Evolutionary conservation across 768 basidiomycete genomes (phyloP).

Genomic region (Pulveroboletus ravenelii): DNA sequence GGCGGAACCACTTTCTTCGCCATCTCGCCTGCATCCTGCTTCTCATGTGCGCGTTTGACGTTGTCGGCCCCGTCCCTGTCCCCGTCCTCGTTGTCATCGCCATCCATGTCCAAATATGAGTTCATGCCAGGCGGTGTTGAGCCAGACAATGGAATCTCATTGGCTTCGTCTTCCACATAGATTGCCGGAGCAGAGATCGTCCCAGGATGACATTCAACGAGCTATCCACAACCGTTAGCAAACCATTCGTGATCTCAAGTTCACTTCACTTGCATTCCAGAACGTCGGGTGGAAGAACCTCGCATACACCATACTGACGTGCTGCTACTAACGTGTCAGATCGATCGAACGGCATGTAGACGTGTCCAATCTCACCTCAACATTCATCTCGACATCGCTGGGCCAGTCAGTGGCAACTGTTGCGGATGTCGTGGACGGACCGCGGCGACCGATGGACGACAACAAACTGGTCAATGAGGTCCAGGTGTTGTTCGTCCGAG

Average conservation of each 20-base stretch:
- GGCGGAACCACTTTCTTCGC: constrained; percentile 1
- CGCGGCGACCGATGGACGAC: constrained; percentile 5
- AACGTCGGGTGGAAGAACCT: constrained; percentile 18
- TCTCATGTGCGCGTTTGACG: background rate
- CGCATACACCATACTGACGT: constrained; percentile 21
- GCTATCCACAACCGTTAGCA: background rate
- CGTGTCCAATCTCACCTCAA: constrained; percentile 1
- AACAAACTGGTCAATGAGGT: constrained; percentile 1
- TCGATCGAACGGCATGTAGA: background rate
- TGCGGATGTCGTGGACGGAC: background rate
- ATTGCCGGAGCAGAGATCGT: constrained; percentile 16
- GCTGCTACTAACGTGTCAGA: constrained; percentile 1
- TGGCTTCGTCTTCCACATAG: constrained; percentile 16
- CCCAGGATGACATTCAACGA: constrained; percentile 12
- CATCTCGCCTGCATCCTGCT: background rate
- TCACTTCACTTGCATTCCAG: constrained; percentile 13
- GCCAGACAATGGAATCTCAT: constrained; percentile 1
- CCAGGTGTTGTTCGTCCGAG: constrained; percentile 3
- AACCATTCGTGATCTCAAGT: background rate
- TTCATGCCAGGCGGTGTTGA: constrained; percentile 5
- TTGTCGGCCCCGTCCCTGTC: background rate
- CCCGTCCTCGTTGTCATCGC: background rate
- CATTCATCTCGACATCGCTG: constrained; percentile 7
- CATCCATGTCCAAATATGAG: constrained; percentile 14
- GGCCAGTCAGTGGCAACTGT: background rate